Conservation (phyloP, 139 green algal species). For the Closterium sp. region DNA sequence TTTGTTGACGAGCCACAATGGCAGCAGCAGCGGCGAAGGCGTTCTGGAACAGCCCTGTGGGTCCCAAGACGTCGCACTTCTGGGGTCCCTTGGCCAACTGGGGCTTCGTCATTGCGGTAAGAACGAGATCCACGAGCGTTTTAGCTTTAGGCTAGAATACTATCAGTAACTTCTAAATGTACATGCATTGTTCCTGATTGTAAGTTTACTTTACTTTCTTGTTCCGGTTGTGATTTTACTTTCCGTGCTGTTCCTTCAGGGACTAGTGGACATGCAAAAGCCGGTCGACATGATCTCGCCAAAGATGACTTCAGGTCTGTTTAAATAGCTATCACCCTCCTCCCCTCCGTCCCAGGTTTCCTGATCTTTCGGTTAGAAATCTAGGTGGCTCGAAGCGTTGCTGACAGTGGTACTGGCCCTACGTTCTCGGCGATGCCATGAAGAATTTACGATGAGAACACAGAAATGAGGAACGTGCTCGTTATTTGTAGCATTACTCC, state of each 20-base stretch:
- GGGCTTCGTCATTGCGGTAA: constrained; percentile 76
- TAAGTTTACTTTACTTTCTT: too few relatives aligned
- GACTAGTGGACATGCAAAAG: constrained; percentile 72
- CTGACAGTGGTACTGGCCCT: too few relatives aligned
- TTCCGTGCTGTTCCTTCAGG: constrained; percentile 47
- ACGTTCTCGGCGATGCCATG: too few relatives aligned
- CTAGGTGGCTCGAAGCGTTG: too few relatives aligned
- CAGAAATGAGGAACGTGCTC: too few relatives aligned
- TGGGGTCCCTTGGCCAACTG: constrained; percentile 82
- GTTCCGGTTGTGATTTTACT: not conserved
- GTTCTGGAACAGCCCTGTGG: constrained; percentile 55
- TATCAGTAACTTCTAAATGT: not conserved
- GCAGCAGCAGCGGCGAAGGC: constrained; percentile 23
- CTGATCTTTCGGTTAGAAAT: too few relatives aligned
- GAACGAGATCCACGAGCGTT: not conserved
- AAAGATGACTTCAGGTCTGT: constrained; percentile 74
- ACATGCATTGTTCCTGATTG: not conserved
- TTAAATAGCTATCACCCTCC: not conserved
- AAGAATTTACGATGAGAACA: too few relatives aligned
- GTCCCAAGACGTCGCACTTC: constrained; percentile 78
- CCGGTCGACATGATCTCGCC: constrained; percentile 65
- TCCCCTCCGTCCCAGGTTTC: not conserved
- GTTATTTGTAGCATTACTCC: too few relatives aligned
- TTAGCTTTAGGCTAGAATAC: not conserved
- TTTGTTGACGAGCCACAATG: not conserved